A percentile compares a stretch with the other conserved stretches of the same genome.
phyloP scores from a whole-genome alignment of 345 rosid genomes.

The Psidium friedrichsthalianum region DNA sequence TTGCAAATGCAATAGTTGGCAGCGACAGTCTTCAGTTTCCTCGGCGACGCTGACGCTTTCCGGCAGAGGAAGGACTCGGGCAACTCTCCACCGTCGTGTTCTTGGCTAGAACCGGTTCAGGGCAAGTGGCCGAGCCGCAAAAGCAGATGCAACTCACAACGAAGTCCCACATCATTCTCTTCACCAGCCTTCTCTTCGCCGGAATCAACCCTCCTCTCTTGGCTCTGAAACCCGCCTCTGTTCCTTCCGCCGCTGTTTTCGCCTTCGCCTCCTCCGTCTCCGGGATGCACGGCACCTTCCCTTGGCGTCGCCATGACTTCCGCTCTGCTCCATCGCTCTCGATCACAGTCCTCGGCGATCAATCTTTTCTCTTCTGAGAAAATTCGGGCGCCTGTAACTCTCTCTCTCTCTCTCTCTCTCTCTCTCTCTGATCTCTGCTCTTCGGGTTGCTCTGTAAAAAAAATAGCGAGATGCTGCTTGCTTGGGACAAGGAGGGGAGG shows the following conservation, averaged over 20 bases:
- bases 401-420: not conserved
- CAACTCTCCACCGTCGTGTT: not conserved
- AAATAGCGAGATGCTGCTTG: not conserved
- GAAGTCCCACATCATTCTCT: constrained; percentile 21
- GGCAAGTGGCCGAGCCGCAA: not conserved
- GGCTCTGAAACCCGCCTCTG: not conserved
- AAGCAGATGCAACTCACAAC: not conserved
- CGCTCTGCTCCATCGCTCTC: not conserved
- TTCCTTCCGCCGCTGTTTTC: not conserved
- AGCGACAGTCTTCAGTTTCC: not conserved
- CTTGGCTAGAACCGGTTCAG: not conserved
- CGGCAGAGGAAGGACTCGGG: not conserved
- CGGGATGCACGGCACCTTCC: not conserved
- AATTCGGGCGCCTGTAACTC: not conserved
- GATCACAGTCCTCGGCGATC: not conserved
- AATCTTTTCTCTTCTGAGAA: not conserved
- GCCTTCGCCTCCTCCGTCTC: not conserved
- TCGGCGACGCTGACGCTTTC: not conserved
- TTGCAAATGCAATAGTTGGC: too few relatives aligned
- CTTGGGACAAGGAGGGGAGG: not conserved
- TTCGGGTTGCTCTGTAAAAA: not conserved
- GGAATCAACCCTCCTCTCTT: constrained; percentile 29
- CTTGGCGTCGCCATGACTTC: not conserved
- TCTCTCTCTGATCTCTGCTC: not conserved
- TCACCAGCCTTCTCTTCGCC: constrained; percentile 24